These are phyloP conservation scores for Suillus alpinus DNA, from an alignment of 768 basidiomycete species.

Conservation along the genomic window DNA sequence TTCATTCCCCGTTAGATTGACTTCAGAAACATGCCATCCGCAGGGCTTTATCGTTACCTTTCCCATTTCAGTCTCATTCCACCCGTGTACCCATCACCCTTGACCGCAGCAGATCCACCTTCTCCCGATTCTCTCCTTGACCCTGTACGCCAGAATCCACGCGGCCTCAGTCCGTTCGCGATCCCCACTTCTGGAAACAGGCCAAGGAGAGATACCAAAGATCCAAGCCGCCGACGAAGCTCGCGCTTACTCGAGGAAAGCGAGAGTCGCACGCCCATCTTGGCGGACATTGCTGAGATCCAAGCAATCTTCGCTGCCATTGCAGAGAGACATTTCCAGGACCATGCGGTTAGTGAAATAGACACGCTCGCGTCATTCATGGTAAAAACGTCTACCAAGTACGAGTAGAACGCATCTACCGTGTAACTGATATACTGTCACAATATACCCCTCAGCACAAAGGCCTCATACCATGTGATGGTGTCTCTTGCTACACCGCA, in stretches of 20 bases:
- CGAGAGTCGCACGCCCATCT: slow-evolving; percentile 55
- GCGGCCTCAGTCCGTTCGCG: slow-evolving; percentile 48
- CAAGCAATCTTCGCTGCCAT: slow-evolving; percentile 65
- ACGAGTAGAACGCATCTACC: slow-evolving; percentile 33
- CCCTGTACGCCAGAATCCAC: slow-evolving; percentile 42
- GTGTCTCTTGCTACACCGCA: background rate
- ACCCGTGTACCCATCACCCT: slow-evolving; percentile 65
- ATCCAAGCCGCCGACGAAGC: slow-evolving; percentile 60
- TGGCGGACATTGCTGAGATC: slow-evolving; percentile 68
- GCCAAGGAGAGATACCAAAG: slow-evolving; percentile 66
- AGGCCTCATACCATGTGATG: background rate
- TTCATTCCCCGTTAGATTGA: slow-evolving; percentile 53
- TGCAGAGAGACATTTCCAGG: slow-evolving; percentile 72
- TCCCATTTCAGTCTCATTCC: slow-evolving; percentile 72
- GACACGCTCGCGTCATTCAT: slow-evolving; percentile 82
- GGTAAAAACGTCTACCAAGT: slow-evolving; percentile 58
- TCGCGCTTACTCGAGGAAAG: slow-evolving; percentile 70
- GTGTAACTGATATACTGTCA: slow-evolving; percentile 7
- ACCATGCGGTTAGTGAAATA: slow-evolving; percentile 63
- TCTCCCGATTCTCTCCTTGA: slow-evolving; percentile 60
- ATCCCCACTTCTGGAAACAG: slow-evolving; percentile 63
- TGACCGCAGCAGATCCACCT: slow-evolving; percentile 65
- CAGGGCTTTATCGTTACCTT: slow-evolving; percentile 69
- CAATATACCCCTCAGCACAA: slow-evolving; percentile 1
- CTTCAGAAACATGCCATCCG: slow-evolving; percentile 65